Conservation (phyloP, 2,329 filamentous ascomycete genomes). For the Apiospora malaysiana region DNA sequence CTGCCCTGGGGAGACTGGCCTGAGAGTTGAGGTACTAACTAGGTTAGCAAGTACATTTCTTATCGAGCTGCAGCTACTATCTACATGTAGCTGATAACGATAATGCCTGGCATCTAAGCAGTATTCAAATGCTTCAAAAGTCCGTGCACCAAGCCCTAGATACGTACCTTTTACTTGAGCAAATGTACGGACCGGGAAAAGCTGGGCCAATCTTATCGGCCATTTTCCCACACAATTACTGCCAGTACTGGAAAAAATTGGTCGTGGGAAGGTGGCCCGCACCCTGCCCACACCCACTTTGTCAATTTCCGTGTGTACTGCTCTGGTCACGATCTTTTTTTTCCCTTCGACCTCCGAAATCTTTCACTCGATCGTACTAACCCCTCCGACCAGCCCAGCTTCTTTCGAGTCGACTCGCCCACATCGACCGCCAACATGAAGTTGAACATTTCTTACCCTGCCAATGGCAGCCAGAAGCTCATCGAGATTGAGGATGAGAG, state of each 20-base stretch:
- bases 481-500: constrained; percentile 99
- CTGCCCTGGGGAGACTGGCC: too few species aligned
- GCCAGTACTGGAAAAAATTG: constrained; percentile 1
- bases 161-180: constrained; percentile 14
- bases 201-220: constrained; percentile 4
- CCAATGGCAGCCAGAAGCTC: constrained; percentile 99
- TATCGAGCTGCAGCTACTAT: too few species aligned
- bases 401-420: constrained; percentile 40
- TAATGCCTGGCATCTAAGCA: not conserved
- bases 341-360: constrained; percentile 14
- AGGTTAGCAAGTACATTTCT: too few species aligned
- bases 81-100: not conserved
- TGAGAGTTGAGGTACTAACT: too few species aligned
- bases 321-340: constrained; percentile 6
- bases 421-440: constrained; percentile 67
- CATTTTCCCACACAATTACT: constrained; percentile 18
- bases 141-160: constrained; percentile 22
- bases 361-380: constrained; percentile 35
- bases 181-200: not conserved
- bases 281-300: constrained; percentile 22
- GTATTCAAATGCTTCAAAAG: not conserved
- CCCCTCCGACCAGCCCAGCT: constrained; percentile 34
- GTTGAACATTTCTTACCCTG: constrained; percentile 83
- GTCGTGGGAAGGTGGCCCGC: not conserved
- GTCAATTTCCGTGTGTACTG: constrained; percentile 22